Base-by-base conservation (phyloP, 78 protist genomes). In the Thecamonas trahens region DNA sequence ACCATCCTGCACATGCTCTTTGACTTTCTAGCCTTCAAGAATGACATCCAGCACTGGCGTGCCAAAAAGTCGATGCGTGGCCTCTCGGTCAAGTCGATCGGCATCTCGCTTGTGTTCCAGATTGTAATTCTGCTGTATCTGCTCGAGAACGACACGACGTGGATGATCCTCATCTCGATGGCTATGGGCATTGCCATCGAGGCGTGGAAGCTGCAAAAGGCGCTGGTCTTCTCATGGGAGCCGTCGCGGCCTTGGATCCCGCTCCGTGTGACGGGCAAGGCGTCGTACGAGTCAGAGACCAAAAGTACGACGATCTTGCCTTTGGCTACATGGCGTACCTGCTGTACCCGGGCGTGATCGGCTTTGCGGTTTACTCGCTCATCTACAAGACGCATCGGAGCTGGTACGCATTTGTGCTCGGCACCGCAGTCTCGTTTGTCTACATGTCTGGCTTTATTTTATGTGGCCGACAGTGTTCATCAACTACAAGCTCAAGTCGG, bases 401-500 rank as follows among this genome's bases (percentile, higher is more conserved):
- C 17, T 82, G 47, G 70, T 87, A 86, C 58, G 38, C 71, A 17
- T 80, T 66, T 57, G 17, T 80, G 8, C 6, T 80, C 24, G 15
- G 22, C 31, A 47, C 82, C 20, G 44, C 7, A 1, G 80, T 82
- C 82, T 0, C n/a, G n/a, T n/a, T n/a, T n/a, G 72, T 86, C 38
- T 86, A 82, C 34, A 80, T 77, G 34, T 77, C 77, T 44, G 91
- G 90, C 39, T 97, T 95, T 70, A 81, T 86, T 37, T 53, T 70
- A 90, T 95, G 98, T 79, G 89, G 13, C 98, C 99, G 50, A 98
- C 94, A 74, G 77, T 97, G 44, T 94, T 90, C 62, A 88, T 97
- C 89, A 97, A 97, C 84, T 93, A 96, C 85, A 63, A 68, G 42
- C 75, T 87, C 49, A 89, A 89, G 77, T 79, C 91, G 18, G 97